Percentiles rank a stretch among this genome's conserved stretches.
Conservation (phyloP, 768 basidiomycete genomes). For the Lactarius hengduanensis region DNA sequence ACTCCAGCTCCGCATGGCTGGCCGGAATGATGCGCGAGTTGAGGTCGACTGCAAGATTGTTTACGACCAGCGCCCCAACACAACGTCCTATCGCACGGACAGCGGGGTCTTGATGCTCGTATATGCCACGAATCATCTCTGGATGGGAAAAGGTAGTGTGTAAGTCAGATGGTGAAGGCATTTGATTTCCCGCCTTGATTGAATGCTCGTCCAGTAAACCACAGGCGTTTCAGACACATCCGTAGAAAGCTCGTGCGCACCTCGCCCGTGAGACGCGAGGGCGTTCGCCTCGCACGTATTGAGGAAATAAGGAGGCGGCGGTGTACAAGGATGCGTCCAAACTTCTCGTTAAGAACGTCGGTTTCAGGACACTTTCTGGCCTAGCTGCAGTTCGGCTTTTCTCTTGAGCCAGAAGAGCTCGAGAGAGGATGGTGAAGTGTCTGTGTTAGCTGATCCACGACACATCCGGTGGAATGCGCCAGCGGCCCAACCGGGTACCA, state of each 20-base stretch:
- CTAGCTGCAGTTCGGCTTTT: neutral
- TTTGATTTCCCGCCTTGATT: neutral
- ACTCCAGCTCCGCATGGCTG: neutral
- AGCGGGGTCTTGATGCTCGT: neutral
- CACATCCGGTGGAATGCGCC: too few relatives aligned
- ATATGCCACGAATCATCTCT: too few relatives aligned
- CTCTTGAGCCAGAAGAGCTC: neutral
- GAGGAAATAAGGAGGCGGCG: too few relatives aligned
- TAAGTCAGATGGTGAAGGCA: too few relatives aligned
- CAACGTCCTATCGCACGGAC: neutral
- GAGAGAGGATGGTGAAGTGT: constrained; percentile 4
- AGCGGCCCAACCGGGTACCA: too few relatives aligned
- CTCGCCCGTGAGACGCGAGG: too few relatives aligned
- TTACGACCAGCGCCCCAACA: neutral
- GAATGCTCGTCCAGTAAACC: neutral
- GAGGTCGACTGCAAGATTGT: neutral
- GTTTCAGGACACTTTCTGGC: too few relatives aligned
- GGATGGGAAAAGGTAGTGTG: too few relatives aligned
- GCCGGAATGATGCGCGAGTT: neutral
- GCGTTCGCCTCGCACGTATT: too few relatives aligned
- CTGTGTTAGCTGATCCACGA: too few relatives aligned
- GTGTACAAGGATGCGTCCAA: too few relatives aligned
- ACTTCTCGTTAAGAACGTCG: too few relatives aligned
- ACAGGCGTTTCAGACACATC: neutral
- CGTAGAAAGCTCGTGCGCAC: neutral